Base-by-base conservation (phyloP, 179 eudicot species). In the Amaranthus tricolor region DNA sequence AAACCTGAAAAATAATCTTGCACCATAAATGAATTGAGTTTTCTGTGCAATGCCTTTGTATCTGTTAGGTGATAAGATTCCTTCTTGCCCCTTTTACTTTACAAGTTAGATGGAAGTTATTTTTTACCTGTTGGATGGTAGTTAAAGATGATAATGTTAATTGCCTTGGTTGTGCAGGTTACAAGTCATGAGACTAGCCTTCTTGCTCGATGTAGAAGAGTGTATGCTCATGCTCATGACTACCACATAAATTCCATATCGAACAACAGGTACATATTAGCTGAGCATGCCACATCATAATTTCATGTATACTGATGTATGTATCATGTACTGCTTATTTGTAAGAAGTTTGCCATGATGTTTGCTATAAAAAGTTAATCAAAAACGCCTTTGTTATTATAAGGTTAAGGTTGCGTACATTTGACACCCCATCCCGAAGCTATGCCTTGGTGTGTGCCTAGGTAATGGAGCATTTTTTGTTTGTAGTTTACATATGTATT, bases 191-290 rank as follows among this genome's bases (percentile, higher is more conserved):
- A 91, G 83, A 89, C 91, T 13, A 93, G 89, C 81, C 95, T 91
- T 78, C 79, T 84, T 70, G 91, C 98, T 57, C 88, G 95, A 81
- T 93, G 98, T 80, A 87, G 97, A 81, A 88, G 97, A 83, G 93
- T 93, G 62, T 93, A 91, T 80, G 98, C 98, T 62, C 97, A 93
- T 86, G 98, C 98, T 56, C 98, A 93, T 85, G 98, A 93, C 77
- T 93, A 91, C 76, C 97, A 93, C 81, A 93, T 93, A 71, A 93
- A 93, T 80, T 93, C 98, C 4, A 91, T 93, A 74, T 93, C 98
- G 80, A 91, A 81, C 79, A 93, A 93, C 87, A 89, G 98, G 98
- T 91, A 65, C 65, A 58, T 76, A 48, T 71, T 58, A 59, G 55
- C 50, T n/a, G 9, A 13, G 60, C 14, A 21, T 71, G 51, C 65